Evolutionary conservation across 116 monocot species (phyloP), one percentile per base, ranked within the genome.

Genomic region (Posidonia oceanica): DNA sequence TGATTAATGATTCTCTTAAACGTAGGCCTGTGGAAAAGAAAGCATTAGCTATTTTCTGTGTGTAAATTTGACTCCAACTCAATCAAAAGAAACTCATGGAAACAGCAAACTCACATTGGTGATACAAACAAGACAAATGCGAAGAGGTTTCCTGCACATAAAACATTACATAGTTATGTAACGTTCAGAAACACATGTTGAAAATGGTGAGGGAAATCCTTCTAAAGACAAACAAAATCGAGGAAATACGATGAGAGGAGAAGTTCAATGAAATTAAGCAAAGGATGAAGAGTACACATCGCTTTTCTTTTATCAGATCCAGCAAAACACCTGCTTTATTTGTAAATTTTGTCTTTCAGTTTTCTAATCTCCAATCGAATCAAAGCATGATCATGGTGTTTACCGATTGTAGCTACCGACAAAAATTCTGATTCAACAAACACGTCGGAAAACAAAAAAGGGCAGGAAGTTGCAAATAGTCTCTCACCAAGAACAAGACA

Each of bases 61-160:
- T 7, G 44, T 44, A 44, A 44, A 7, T 44, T 44, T 5, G 10
- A 5, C 10, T 10, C 44, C 44, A 6, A 4, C 3, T 44, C 44
- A 44, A 44, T 44, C 44, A 22, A 52, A 22, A 21, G 21, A 67
- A 22, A 20, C 18, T 12, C 14, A 52, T 14, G 36, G 18, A 37
- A 39, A 16, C 0, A n/a, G 67, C 52, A 69, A 37, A 80, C 89
- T 89, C 71, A 97, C 91, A 97, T 80, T 44, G 91, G 97, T 36
- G 97, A 91, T 44, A 89, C 65, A 63, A 92, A 97, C 58, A 91
- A 74, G 59, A 87, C 92, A 38, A 97, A 70, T 15, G 97, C 97
- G 54, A 87, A 84, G n/a, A 97, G 72, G 71, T 97, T 97, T 21
- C 97, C 91, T 97, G 92, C 77, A 85, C 39, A 65, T 14, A 65